phyloP scores from a whole-genome alignment of 257 asterid species.

The Gardenia jasminoides region DNA sequence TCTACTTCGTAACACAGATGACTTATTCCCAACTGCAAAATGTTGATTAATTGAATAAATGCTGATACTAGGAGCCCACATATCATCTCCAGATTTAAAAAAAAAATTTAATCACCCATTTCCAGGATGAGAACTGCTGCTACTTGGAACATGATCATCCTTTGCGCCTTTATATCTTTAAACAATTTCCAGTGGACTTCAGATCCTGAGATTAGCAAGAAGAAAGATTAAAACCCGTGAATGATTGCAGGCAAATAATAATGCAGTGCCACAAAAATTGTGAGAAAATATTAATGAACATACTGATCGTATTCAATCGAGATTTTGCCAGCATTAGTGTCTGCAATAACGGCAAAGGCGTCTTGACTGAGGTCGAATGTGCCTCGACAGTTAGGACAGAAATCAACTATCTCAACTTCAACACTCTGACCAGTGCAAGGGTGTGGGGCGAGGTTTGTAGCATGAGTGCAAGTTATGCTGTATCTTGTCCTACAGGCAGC shows the following conservation, averaged over 20 bases:
- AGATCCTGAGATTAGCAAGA: not conserved
- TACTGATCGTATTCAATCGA: conserved; percentile 30
- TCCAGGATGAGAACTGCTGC: too few relatives aligned
- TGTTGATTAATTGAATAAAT: too few relatives aligned
- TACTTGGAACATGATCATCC: not conserved
- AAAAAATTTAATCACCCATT: too few relatives aligned
- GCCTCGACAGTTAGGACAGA: conserved; percentile 39
- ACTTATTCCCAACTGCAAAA: too few relatives aligned
- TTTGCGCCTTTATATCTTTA: too few relatives aligned
- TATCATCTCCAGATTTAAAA: too few relatives aligned
- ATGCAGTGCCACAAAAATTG: too few relatives aligned
- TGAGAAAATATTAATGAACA: not conserved
- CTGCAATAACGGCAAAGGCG: conserved; percentile 46
- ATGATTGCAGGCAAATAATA: too few relatives aligned
- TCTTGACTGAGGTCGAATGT: conserved; percentile 49
- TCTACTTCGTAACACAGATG: too few relatives aligned
- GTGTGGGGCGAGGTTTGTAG: conserved; percentile 22
- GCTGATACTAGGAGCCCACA: too few relatives aligned
- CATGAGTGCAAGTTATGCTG: conserved; percentile 39
- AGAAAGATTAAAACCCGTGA: too few relatives aligned
- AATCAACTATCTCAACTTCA: conserved; percentile 46
- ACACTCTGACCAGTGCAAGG: conserved; percentile 44
- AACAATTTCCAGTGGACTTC: not conserved
- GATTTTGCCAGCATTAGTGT: conserved; percentile 45
- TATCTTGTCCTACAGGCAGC: conserved; percentile 40